Conservation (phyloP, 106 monocot species). For the Xerophyta viscosa region DNA sequence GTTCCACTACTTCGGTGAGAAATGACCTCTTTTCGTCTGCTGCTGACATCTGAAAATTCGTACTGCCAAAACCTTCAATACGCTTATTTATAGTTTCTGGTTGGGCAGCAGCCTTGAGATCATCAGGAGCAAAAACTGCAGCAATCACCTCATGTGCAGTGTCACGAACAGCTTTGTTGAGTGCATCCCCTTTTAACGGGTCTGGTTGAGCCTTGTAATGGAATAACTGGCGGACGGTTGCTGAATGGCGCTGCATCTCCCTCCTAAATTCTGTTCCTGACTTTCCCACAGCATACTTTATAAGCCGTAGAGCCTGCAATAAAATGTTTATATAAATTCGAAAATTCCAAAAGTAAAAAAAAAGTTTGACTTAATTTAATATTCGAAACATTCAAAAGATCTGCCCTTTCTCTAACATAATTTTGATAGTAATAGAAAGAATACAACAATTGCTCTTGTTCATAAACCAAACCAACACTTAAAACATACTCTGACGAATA, state of each 20-base stretch:
- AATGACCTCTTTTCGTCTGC: conserved; percentile 98
- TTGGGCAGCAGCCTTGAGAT: conserved; percentile 38
- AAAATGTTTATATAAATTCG: no score
- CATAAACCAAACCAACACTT: neutral
- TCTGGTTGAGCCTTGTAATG: conserved; percentile 91
- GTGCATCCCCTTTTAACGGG: conserved; percentile 90
- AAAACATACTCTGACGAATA: no score
- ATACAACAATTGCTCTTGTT: no score
- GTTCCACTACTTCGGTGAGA: conserved; percentile 83
- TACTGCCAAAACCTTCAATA: conserved; percentile 96
- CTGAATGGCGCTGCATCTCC: conserved; percentile 93
- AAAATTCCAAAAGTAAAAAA: no score
- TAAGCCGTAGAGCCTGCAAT: conserved; percentile 63
- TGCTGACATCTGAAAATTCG: conserved; percentile 53
- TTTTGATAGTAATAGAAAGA: neutral
- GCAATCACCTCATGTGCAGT: conserved; percentile 81
- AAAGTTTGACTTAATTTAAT: no score
- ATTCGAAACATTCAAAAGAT: no score
- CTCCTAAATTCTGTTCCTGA: conserved; percentile 86
- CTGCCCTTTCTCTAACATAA: neutral
- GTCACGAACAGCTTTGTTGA: conserved; percentile 91
- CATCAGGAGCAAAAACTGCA: conserved; percentile 67
- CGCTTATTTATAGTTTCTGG: conserved; percentile 57
- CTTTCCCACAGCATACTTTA: conserved; percentile 87
- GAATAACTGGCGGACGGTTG: conserved; percentile 55